These are phyloP conservation scores for Aspergillus incahuasiensis DNA, from an alignment of 495 filamentous ascomycete species.

Conservation along the genomic window DNA sequence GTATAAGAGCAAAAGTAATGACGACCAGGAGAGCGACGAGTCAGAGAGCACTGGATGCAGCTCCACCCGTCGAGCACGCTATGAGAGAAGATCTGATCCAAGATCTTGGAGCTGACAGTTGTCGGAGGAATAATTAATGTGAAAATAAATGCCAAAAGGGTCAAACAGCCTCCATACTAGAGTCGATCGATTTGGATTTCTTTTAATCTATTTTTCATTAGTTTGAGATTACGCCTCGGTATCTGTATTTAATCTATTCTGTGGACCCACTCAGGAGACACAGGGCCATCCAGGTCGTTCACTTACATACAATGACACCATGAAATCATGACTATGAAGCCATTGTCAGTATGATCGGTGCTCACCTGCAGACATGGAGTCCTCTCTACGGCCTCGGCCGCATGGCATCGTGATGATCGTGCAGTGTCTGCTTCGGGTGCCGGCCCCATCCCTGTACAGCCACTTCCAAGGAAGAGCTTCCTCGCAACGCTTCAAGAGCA, in stretches of 20 bases:
- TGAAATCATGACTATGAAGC: constrained; percentile 2
- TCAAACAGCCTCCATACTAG: no score
- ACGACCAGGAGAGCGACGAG: constrained; percentile 38
- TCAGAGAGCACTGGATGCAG: constrained; percentile 35
- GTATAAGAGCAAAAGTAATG: constrained; percentile 14
- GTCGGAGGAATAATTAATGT: constrained; percentile 25
- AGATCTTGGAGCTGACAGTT: constrained; percentile 48
- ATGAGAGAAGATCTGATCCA: constrained; percentile 47
- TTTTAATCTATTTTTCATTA: not conserved
- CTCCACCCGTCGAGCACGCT: constrained; percentile 36
- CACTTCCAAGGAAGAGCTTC: not conserved
- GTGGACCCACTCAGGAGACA: not conserved
- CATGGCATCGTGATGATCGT: not conserved
- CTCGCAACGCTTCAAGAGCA: no score
- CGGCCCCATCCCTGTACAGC: constrained; percentile 8
- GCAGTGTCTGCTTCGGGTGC: constrained; percentile 18
- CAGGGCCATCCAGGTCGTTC: no score
- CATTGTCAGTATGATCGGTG: no score
- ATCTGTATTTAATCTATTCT: constrained; percentile 10
- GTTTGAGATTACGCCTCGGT: no score
- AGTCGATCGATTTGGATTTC: not conserved
- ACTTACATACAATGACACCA: not conserved
- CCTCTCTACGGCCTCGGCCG: no score
- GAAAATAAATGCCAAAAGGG: not conserved
- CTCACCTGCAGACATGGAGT: no score